These are phyloP conservation scores for Litsea cubeba DNA, from an alignment of 164 flowering plant genomes.

Conservation along the genomic window DNA sequence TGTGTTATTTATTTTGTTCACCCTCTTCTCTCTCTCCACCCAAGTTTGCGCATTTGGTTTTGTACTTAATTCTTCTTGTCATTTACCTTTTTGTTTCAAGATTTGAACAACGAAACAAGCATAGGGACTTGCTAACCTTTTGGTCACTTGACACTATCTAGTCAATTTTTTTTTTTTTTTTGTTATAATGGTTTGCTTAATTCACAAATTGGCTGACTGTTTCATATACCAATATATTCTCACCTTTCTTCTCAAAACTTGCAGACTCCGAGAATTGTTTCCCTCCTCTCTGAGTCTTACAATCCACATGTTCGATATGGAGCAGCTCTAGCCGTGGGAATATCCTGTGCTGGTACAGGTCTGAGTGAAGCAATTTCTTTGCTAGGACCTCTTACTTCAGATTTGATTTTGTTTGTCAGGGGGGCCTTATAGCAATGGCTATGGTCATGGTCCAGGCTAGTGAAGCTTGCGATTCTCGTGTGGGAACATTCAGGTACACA, in stretches of 20 bases:
- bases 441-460: slow-evolving; percentile 98
- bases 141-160: neutral
- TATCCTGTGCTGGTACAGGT: slow-evolving; percentile 99
- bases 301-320: slow-evolving; percentile 99
- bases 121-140: too few species aligned
- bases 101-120: too few species aligned
- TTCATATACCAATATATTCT: neutral
- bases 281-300: slow-evolving; percentile 94
- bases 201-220: neutral
- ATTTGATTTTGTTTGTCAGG: slow-evolving; percentile 99
- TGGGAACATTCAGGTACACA: slow-evolving; percentile 81
- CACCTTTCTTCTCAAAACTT: slow-evolving; percentile 8
- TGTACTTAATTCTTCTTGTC: too few species aligned
- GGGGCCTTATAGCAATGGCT: slow-evolving; percentile 99
- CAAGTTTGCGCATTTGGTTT: too few species aligned
- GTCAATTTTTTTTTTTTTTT: neutral
- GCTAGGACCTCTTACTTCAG: slow-evolving; percentile 94
- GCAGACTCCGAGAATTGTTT: slow-evolving; percentile 97
- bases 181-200: neutral
- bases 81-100: too few species aligned
- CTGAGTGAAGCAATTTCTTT: slow-evolving; percentile 95
- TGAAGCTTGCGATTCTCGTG: slow-evolving; percentile 96
- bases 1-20: too few species aligned
- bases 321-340: slow-evolving; percentile 98
- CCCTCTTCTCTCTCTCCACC: too few species aligned